A percentile compares a stretch with the other conserved stretches of the same genome.
phyloP scores from a whole-genome alignment of 441 rosid species.

The Gossypium davidsonii region DNA sequence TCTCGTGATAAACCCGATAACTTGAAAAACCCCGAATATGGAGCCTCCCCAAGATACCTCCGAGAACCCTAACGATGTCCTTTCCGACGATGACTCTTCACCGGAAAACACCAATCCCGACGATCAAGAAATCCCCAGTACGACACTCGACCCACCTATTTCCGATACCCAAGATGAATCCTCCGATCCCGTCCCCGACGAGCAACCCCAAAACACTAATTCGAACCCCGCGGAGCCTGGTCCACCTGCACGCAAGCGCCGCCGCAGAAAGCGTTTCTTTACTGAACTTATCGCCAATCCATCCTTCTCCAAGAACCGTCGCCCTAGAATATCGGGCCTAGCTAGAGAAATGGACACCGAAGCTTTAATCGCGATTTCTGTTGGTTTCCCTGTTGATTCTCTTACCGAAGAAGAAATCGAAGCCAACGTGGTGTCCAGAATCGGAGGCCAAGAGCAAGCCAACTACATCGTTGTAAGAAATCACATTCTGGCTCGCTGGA shows the following conservation, averaged over 20 bases:
- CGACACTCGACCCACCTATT: slow-evolving; percentile 35
- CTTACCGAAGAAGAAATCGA: slow-evolving; percentile 93
- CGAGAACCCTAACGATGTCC: slow-evolving; percentile 30
- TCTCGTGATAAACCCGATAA: not conserved
- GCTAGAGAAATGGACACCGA: slow-evolving; percentile 73
- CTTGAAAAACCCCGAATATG: not conserved
- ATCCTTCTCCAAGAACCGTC: slow-evolving; percentile 52
- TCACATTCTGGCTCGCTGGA: slow-evolving; percentile 76
- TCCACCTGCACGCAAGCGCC: slow-evolving; percentile 47
- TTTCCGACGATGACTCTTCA: slow-evolving; percentile 43
- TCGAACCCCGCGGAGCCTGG: slow-evolving; percentile 34
- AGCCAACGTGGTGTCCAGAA: slow-evolving; percentile 62
- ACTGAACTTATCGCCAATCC: slow-evolving; percentile 71
- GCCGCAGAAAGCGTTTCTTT: slow-evolving; percentile 84
- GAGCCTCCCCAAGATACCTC: slow-evolving; percentile 23
- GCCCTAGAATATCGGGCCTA: slow-evolving; percentile 38
- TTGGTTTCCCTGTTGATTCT: slow-evolving; percentile 83
- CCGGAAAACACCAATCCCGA: slow-evolving; percentile 26
- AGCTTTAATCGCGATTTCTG: slow-evolving; percentile 71
- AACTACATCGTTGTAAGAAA: slow-evolving; percentile 75
- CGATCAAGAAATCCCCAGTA: slow-evolving; percentile 23
- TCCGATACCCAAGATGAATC: slow-evolving; percentile 72
- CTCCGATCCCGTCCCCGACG: slow-evolving; percentile 46
- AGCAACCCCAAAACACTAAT: slow-evolving; percentile 36
- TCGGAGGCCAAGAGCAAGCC: slow-evolving; percentile 70